These are phyloP conservation scores for Penicillium sp. DNA, from an alignment of 2,329 filamentous ascomycete species.

Conservation along the genomic window DNA sequence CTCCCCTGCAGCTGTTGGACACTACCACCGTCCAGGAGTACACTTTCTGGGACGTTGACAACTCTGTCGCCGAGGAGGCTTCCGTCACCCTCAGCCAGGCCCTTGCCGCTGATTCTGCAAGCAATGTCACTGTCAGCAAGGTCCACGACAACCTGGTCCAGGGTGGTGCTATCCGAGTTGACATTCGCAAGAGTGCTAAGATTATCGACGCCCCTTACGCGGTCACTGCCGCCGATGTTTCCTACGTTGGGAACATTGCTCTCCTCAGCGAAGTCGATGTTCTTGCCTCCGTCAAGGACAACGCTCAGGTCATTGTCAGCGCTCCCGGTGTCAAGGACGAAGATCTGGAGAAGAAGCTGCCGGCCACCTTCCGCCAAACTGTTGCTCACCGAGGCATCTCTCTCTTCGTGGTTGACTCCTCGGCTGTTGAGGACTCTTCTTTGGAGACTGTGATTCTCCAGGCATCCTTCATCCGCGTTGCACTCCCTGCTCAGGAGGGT, in stretches of 20 bases:
- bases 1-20: conserved; percentile 57
- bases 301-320: conserved; percentile 73
- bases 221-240: conserved; percentile 75
- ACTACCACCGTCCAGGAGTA: conserved; percentile 70
- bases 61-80: conserved; percentile 66
- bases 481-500: conserved; percentile 65
- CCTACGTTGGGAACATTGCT: conserved; percentile 76
- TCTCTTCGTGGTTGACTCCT: conserved; percentile 74
- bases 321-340: conserved; percentile 81
- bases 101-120: conserved; percentile 60
- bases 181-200: conserved; percentile 81
- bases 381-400: conserved; percentile 69
- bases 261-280: conserved; percentile 78
- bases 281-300: conserved; percentile 67
- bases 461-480: conserved; percentile 78
- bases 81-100: conserved; percentile 63
- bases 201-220: conserved; percentile 83
- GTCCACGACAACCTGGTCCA: conserved; percentile 64
- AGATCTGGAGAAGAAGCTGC: conserved; percentile 83
- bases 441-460: conserved; percentile 71
- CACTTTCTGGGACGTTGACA: conserved; percentile 89
- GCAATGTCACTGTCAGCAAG: conserved; percentile 62
- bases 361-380: conserved; percentile 68
- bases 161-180: conserved; percentile 79
- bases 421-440: conserved; percentile 67